These are phyloP conservation scores for Phaeosphaeria sp. DNA, from an alignment of 2,329 filamentous ascomycete species.

Conservation along the genomic window DNA sequence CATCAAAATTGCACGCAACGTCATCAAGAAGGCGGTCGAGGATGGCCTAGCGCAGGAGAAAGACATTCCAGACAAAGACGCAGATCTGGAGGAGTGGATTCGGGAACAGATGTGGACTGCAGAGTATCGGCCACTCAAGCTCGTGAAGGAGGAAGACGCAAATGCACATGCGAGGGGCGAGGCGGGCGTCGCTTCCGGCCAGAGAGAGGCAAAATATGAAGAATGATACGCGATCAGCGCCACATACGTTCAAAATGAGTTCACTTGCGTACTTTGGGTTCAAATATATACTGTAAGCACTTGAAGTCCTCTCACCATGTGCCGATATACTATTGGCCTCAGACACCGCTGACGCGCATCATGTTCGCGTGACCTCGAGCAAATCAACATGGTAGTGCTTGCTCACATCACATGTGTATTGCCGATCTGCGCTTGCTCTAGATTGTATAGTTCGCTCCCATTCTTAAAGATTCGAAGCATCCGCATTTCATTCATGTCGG, in stretches of 20 bases:
- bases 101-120: constrained; percentile 82
- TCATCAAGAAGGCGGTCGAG: constrained; percentile 74
- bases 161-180: constrained; percentile 67
- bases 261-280: no score
- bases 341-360: no score
- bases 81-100: constrained; percentile 73
- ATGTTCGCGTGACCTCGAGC: neutral
- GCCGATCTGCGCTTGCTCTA: neutral
- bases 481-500: no score
- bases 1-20: constrained; percentile 75
- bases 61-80: constrained; percentile 66
- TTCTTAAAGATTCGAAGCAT: no score
- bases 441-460: no score
- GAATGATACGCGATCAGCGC: no score
- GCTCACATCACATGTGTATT: neutral
- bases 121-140: constrained; percentile 68
- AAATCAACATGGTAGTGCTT: neutral
- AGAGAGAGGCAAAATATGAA: constrained; percentile 26
- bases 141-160: constrained; percentile 60
- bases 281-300: no score
- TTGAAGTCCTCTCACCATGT: no score
- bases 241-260: no score
- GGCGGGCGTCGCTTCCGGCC: constrained; percentile 51
- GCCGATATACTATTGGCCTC: no score
- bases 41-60: constrained; percentile 72